Percentiles rank a stretch among this genome's conserved stretches.
These are phyloP conservation scores for Aspergillus sp. DNA, from an alignment of 2,329 filamentous ascomycete species.

Conservation along the genomic window DNA sequence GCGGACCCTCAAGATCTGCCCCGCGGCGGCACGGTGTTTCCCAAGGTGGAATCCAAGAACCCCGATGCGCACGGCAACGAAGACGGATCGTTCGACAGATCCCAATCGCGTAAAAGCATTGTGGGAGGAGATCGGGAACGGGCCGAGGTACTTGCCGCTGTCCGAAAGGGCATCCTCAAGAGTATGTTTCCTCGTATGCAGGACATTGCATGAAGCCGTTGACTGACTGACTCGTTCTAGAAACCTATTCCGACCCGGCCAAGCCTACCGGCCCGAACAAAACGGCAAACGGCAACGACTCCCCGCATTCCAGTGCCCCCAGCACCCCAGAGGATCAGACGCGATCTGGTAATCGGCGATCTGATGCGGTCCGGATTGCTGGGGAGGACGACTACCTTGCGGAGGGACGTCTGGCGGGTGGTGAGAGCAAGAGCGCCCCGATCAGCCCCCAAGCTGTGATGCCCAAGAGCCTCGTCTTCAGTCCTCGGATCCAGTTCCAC, in stretches of 20 bases:
- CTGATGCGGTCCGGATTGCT: constrained; percentile 69
- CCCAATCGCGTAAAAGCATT: constrained; percentile 74
- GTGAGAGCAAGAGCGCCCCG: constrained; percentile 77
- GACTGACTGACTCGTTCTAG: constrained; percentile 27
- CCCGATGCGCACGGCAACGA: constrained; percentile 54
- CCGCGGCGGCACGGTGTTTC: constrained; percentile 75
- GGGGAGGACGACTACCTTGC: constrained; percentile 89
- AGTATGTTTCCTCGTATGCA: constrained; percentile 53
- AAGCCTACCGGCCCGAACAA: constrained; percentile 67
- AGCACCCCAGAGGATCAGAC: constrained; percentile 81
- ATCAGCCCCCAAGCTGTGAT: constrained; percentile 62
- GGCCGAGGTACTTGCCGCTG: constrained; percentile 84
- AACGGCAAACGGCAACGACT: constrained; percentile 68
- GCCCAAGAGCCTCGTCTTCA: constrained; percentile 67
- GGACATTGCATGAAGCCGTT: background rate
- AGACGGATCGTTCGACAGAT: constrained; percentile 42
- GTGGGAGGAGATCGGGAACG: constrained; percentile 86
- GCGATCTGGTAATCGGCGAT: constrained; percentile 58
- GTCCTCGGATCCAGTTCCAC: constrained; percentile 88
- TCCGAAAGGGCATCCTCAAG: constrained; percentile 95
- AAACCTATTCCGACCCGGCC: constrained; percentile 56
- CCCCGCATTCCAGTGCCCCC: constrained; percentile 79
- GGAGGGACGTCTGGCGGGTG: constrained; percentile 64
- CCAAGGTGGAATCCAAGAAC: constrained; percentile 78
- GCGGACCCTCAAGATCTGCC: constrained; percentile 60